phyloP scores from a whole-genome alignment of 257 asterid genomes.

The Paraleonurus japonicus region DNA sequence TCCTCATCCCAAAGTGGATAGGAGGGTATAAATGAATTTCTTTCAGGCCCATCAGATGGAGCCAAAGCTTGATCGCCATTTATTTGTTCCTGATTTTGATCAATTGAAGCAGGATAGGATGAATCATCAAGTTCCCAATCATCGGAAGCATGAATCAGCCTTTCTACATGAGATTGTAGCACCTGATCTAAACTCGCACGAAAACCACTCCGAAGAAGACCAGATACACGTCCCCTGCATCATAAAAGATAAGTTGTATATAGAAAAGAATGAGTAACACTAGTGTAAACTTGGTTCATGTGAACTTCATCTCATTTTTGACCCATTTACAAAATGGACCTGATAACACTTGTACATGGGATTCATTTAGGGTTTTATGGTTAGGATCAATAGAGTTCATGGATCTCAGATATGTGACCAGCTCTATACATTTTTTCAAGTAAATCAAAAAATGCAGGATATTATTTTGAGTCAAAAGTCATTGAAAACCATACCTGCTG shows the following conservation, averaged over 20 bases:
- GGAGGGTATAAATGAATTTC: slow-evolving; percentile 32
- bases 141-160: slow-evolving; percentile 57
- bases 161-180: slow-evolving; percentile 64
- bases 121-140: slow-evolving; percentile 59
- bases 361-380: too few species aligned
- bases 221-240: slow-evolving; percentile 82
- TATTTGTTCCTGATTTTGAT: slow-evolving; percentile 47
- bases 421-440: neutral
- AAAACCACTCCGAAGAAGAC: slow-evolving; percentile 79
- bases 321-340: too few species aligned
- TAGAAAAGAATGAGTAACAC: too few species aligned
- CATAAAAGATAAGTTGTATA: slow-evolving; percentile 1
- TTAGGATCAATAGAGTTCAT: too few species aligned
- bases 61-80: slow-evolving; percentile 32
- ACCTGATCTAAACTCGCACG: slow-evolving; percentile 70
- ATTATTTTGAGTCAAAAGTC: neutral
- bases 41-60: slow-evolving; percentile 34
- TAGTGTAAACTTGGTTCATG: too few species aligned
- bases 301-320: too few species aligned
- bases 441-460: neutral
- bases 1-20: slow-evolving; percentile 53
- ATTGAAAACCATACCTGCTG: slow-evolving; percentile 57
- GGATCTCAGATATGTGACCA: too few species aligned
- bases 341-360: too few species aligned
- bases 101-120: slow-evolving; percentile 38